These are phyloP conservation scores for Fonsecaea pugnacius DNA, from an alignment of 2,329 filamentous ascomycete species.

Conservation along the genomic window DNA sequence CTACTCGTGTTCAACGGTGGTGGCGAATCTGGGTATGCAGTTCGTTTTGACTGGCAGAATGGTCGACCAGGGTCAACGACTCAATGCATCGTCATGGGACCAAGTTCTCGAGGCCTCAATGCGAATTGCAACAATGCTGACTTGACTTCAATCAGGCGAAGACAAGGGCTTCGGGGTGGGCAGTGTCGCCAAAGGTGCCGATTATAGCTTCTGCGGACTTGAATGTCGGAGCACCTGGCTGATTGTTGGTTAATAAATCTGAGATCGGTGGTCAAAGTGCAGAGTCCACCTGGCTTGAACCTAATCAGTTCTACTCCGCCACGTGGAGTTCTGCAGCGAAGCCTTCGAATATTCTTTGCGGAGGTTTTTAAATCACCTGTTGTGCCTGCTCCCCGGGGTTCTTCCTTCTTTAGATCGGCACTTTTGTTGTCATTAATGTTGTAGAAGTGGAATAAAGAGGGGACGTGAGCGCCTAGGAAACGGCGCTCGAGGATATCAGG, in stretches of 20 bases:
- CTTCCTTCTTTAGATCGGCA: neutral
- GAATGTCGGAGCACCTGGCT: conserved; percentile 6
- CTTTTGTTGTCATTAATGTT: neutral
- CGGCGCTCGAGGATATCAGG: conserved; percentile 4
- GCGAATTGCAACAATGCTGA: neutral
- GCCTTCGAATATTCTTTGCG: conserved; percentile 9
- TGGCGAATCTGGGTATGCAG: neutral
- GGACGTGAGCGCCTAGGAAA: neutral
- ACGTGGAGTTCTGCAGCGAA: conserved; percentile 17
- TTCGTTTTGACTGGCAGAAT: neutral
- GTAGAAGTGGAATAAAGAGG: neutral
- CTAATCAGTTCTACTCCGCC: conserved; percentile 9
- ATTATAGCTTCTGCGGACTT: neutral
- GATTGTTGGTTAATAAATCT: conserved; percentile 10
- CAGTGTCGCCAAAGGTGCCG: neutral
- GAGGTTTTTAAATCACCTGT: neutral
- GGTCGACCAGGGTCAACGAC: neutral
- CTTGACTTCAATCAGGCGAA: neutral
- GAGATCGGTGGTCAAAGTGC: conserved; percentile 16
- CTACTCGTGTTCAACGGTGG: neutral
- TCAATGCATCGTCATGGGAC: neutral
- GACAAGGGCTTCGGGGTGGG: neutral
- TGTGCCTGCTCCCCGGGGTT: neutral
- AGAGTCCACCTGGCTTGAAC: conserved; percentile 15
- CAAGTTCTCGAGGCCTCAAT: neutral